Conservation (phyloP, 2,329 filamentous ascomycete species). For the Trichoderma citrinoviride region DNA sequence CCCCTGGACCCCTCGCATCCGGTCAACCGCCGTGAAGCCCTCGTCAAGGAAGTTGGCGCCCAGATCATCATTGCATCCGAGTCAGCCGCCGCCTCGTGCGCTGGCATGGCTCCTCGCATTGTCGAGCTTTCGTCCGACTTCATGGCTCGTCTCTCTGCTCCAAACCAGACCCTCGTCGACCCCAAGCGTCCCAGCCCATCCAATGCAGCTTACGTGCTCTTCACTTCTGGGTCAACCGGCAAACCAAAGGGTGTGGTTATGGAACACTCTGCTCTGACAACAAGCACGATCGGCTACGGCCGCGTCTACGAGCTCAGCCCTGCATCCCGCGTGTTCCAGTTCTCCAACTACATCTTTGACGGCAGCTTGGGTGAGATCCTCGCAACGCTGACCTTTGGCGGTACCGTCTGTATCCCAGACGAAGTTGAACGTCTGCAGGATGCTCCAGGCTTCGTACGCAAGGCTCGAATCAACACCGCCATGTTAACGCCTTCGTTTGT, state of each 20-base stretch:
- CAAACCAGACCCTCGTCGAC: background rate
- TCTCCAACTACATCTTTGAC: background rate
- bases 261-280: background rate
- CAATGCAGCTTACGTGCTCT: constrained; percentile 47
- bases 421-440: background rate
- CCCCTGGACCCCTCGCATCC: constrained; percentile 21
- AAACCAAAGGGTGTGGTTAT: constrained; percentile 55
- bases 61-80: background rate
- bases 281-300: background rate
- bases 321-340: background rate
- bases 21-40: background rate
- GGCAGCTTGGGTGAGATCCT: background rate
- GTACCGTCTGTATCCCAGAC: background rate
- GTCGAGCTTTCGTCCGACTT: background rate
- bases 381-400: background rate
- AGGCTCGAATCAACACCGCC: background rate
- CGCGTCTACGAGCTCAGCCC: background rate
- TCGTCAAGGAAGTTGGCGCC: background rate
- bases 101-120: background rate
- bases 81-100: background rate
- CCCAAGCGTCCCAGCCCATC: background rate
- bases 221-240: constrained; percentile 59
- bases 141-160: background rate
- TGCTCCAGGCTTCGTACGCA: background rate
- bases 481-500: background rate